These are phyloP conservation scores for Elongisporangium undulatum DNA, from an alignment of 352 stramenopile genomes.

Conservation along the genomic window DNA sequence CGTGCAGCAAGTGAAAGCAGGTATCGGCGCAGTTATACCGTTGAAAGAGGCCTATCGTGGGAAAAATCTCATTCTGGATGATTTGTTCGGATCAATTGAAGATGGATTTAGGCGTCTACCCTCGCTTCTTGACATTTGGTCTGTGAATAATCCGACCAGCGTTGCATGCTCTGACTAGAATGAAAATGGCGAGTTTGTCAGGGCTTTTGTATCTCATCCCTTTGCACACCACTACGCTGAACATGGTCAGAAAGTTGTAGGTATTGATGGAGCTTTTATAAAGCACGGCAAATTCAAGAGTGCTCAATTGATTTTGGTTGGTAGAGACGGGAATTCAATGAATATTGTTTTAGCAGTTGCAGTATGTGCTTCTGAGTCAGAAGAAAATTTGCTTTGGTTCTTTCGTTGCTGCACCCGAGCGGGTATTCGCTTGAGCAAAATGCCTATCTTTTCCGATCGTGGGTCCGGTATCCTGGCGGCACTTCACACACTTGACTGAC, in stretches of 20 bases:
- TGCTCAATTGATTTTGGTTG: conserved; percentile 8
- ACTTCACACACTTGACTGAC: not conserved
- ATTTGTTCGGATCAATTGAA: conserved; percentile 6
- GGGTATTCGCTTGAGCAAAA: conserved; percentile 1
- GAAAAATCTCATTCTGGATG: conserved; percentile 7
- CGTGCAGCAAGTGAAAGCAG: conserved; percentile 1
- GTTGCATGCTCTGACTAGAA: conserved; percentile 6
- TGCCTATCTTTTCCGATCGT: conserved; percentile 11
- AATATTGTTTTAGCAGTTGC: conserved; percentile 11
- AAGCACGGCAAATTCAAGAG: conserved; percentile 6
- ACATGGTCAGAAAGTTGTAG: conserved; percentile 6
- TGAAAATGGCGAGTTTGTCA: conserved; percentile 5
- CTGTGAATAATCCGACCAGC: conserved; percentile 7
- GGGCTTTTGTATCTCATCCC: conserved; percentile 9
- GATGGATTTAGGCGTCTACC: conserved; percentile 4
- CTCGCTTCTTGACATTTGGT: conserved; percentile 3
- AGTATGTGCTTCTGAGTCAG: conserved; percentile 4
- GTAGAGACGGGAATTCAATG: conserved; percentile 5
- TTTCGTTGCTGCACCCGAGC: not conserved
- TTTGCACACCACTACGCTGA: not conserved
- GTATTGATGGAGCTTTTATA: conserved; percentile 9
- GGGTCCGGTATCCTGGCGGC: conserved; percentile 3
- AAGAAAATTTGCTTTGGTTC: conserved; percentile 10
- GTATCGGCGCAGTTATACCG: not conserved
- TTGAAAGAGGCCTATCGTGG: conserved; percentile 5